A percentile compares a stretch with the other conserved stretches of the same genome.
Conservation (phyloP, 2,329 filamentous ascomycete genomes). For the Aspergillus viridinutans region DNA sequence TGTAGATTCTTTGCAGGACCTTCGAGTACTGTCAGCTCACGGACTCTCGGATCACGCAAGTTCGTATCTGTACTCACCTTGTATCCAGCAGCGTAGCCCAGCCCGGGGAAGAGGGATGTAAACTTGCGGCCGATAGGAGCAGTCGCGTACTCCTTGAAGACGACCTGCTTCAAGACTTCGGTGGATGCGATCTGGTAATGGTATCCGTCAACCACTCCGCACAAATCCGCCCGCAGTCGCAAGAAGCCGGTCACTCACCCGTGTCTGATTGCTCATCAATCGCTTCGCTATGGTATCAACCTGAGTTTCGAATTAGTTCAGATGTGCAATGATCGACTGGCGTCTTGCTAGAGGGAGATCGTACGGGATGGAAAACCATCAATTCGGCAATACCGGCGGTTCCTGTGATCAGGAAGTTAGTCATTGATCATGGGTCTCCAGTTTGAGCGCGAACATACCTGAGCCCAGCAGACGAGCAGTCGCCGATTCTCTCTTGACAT, state of each 20-base stretch:
- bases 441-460: conserved; percentile 52
- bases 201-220: conserved; percentile 15
- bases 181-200: conserved; percentile 50
- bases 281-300: conserved; percentile 98
- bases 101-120: conserved; percentile 90
- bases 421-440: conserved; percentile 9
- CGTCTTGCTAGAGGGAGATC: conserved; percentile 21
- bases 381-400: conserved; percentile 90
- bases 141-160: conserved; percentile 84
- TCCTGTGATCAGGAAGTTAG: conserved; percentile 50
- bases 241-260: conserved; percentile 44
- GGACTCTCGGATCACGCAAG: not conserved
- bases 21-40: conserved; percentile 28
- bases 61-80: conserved; percentile 56
- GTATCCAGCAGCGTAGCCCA: conserved; percentile 96
- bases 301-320: conserved; percentile 43
- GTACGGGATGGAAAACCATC: conserved; percentile 84
- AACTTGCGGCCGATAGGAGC: conserved; percentile 73
- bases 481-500: conserved; percentile 81
- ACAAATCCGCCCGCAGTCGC: not conserved
- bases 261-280: conserved; percentile 95
- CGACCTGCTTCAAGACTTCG: conserved; percentile 75
- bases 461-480: conserved; percentile 84
- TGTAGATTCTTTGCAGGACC: conserved; percentile 94
- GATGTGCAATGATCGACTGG: not conserved